Evolutionary conservation across 495 filamentous ascomycete species (phyloP).

Genomic region (Chaetomidium leptoderma): DNA sequence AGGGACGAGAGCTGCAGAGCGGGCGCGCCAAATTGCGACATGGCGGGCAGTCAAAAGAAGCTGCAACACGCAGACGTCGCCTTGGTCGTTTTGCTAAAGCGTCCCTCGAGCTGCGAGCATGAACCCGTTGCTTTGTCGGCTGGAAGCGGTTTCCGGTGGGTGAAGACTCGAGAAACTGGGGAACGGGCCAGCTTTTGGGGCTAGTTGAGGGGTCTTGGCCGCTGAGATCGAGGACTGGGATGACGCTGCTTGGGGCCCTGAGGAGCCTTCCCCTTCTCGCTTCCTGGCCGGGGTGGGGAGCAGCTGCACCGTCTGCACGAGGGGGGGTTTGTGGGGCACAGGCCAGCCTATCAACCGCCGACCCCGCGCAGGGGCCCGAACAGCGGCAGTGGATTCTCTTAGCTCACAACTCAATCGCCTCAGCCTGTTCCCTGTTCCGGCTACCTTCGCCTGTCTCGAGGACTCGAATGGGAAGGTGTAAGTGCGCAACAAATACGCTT

Average conservation of each 20-base stretch:
- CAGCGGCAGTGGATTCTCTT: slow-evolving; percentile 6
- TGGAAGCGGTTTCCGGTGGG: slow-evolving; percentile 35
- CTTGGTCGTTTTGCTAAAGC: neutral
- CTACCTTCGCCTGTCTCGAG: neutral
- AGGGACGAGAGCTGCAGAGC: slow-evolving; percentile 25
- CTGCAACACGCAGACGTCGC: neutral
- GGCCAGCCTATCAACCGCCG: slow-evolving; percentile 8
- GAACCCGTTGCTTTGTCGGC: slow-evolving; percentile 20
- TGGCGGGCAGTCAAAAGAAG: slow-evolving; percentile 16
- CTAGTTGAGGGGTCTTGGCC: slow-evolving; percentile 13
- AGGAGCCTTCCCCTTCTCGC: too few species aligned
- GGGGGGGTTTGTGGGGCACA: neutral
- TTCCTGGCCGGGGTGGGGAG: neutral
- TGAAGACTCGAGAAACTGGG: slow-evolving; percentile 24
- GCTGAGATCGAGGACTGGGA: slow-evolving; percentile 3
- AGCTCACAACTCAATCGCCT: slow-evolving; percentile 7
- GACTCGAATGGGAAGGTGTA: slow-evolving; percentile 8
- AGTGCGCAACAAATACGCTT: too few species aligned
- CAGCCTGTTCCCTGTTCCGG: neutral
- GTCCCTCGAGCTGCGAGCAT: neutral
- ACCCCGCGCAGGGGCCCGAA: slow-evolving; percentile 7
- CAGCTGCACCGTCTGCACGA: neutral
- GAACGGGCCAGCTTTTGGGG: slow-evolving; percentile 24
- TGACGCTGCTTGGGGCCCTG: slow-evolving; percentile 10
- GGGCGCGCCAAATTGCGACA: slow-evolving; percentile 32